Evolutionary conservation across 2,329 filamentous ascomycete genomes (phyloP), one percentile per base, ranked within the genome.

Genomic region (Xylaria hypoxylon): DNA sequence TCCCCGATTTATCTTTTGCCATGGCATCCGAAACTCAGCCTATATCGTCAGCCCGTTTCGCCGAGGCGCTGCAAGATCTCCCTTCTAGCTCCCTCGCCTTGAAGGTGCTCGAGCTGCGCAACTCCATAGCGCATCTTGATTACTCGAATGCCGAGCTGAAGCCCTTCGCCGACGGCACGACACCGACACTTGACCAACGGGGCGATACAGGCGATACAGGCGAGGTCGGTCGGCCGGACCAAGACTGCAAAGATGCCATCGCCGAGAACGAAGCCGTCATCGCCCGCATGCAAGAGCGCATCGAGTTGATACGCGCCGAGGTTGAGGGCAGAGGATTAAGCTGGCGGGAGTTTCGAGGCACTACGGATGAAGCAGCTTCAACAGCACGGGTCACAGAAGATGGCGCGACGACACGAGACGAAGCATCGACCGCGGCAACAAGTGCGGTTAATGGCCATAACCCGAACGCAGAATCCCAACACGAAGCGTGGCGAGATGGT

Each of bases 41-140:
- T 65, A 92, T 92, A 75, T 80, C 85, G 51, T 81, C 88, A 28
- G 77, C 82, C 19, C 86, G 86, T 76, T 93, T 92, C 81, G 87
- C 89, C 75, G 81, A 83, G 68, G 92, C 92, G 26, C 84, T 94
- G 71, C 82, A 85, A 70, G 86, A 89, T 67, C 88, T 94, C 62
- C 87, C 90, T 45, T 77, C 90, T 70, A 84, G 86, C 68, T 85
- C 85, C 64, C 88, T 94, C 6, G 89, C 91, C 79, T 84, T 91
- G 79, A 94, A 94, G 79, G 87, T 90, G 65, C 86, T 91, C 75
- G 92, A 94, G 78, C 84, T 94, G 68, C 88, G 87, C 77, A 94
- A 93, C 84, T 88, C 85, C 72, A 90, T 94, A 75, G 84, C 86
- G 26, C 91, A 94, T 78, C 88, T 94, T 28, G 86, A 90, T 74